Evolutionary conservation across 441 rosid genomes (phyloP), one percentile per base, ranked within the genome.

Genomic region (Dalechampia spathulata): DNA sequence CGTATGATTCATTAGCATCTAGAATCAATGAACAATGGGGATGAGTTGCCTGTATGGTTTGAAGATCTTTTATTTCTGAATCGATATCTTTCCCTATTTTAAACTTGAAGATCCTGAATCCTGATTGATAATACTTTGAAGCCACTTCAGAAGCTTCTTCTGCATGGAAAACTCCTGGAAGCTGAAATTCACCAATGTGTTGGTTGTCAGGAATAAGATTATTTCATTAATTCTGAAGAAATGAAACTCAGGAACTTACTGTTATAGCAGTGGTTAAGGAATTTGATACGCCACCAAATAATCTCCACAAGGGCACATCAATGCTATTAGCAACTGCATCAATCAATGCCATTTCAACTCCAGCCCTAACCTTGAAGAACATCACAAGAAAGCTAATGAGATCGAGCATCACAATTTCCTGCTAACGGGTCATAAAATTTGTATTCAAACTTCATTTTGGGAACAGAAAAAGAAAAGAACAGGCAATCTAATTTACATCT

Each of bases 321-420:
- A 86, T 72, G 66, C 92, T 85, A 52, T 78, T 83, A 58, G 97
- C 90, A 54, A 72, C 90, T 40, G 96, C 96, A 82, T 86, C 97
- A 57, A 89, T 80, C 74, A 89, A 55, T 14, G 99, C 96, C 96
- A 89, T 89, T 79, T 92, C 99, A 36, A 89, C 60, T 57, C 94
- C 98, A 0, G 88, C 94, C 71, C 94, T 79, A 54, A 86, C 94
- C 99, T 92, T 73, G 61, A 74, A 52, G 37, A 38, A 58, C 55
- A 55, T 42, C 54, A 48, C 57, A 26, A 67, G 8, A 4, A 30
- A 30, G 5, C 8, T 30, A 4, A 30, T n/a, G n/a, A 30, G 5
- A 30, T 30, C 34, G 8, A 30, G 34, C n/a, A n/a, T n/a, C n/a
- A n/a, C n/a, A n/a, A n/a, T n/a, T n/a, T n/a, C n/a, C n/a, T n/a